Percentiles rank a stretch among this genome's conserved stretches.
These are phyloP conservation scores for Heliocybe sulcata DNA, from an alignment of 1,284 basidiomycete species.

Conservation along the genomic window DNA sequence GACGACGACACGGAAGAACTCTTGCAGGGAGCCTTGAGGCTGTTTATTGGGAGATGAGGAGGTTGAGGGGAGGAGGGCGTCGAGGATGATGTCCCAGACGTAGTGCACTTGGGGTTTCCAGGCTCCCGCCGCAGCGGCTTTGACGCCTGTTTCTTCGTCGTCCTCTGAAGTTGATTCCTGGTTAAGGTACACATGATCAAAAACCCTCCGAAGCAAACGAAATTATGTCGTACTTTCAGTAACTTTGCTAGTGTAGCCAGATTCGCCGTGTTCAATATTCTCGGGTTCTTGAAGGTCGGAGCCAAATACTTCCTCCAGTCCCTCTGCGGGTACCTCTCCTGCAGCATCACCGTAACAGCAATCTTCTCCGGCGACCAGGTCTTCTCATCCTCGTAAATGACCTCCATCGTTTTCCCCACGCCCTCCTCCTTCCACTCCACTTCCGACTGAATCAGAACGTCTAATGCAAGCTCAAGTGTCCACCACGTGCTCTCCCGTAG, in stretches of 20 bases:
- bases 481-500: constrained; percentile 90
- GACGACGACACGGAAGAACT: constrained; percentile 86
- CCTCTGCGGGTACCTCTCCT: constrained; percentile 47
- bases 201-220: constrained; percentile 3
- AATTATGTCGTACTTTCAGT: constrained; percentile 52
- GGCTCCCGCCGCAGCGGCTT: constrained; percentile 30
- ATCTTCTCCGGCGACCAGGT: constrained; percentile 87
- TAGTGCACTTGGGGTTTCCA: constrained; percentile 94
- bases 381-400: constrained; percentile 40
- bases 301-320: constrained; percentile 67
- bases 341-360: constrained; percentile 71
- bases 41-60: constrained; percentile 24
- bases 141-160: constrained; percentile 27
- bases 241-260: constrained; percentile 70
- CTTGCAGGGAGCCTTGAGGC: constrained; percentile 69
- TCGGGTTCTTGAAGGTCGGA: constrained; percentile 72
- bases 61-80: constrained; percentile 59
- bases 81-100: constrained; percentile 84
- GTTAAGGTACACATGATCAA: constrained; percentile 4
- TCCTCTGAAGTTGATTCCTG: constrained; percentile 58
- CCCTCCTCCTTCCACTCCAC: constrained; percentile 73
- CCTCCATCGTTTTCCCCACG: constrained; percentile 40
- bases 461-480: constrained; percentile 62
- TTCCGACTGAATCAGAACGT: constrained; percentile 48
- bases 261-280: constrained; percentile 66